phyloP scores from a whole-genome alignment of 768 basidiomycete species.

The Suillus placidus region DNA sequence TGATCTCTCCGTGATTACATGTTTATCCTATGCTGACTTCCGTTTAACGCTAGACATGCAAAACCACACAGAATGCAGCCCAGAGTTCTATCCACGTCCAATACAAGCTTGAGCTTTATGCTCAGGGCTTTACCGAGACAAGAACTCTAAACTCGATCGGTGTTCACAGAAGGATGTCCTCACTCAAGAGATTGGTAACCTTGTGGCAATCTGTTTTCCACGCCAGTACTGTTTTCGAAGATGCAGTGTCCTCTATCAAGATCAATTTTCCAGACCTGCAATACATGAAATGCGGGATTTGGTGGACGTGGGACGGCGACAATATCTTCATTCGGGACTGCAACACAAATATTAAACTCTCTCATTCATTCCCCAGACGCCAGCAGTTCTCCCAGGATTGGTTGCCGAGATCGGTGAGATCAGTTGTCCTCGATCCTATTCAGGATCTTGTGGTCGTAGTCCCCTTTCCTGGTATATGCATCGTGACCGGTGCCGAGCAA shows the following conservation, averaged over 20 bases:
- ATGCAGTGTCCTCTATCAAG: not conserved
- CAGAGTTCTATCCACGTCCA: not conserved
- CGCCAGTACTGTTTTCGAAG: not conserved
- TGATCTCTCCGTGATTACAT: not conserved
- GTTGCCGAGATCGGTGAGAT: too few relatives aligned
- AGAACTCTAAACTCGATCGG: not conserved
- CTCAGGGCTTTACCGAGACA: not conserved
- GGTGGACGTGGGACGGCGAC: not conserved
- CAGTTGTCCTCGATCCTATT: not conserved
- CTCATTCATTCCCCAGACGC: not conserved
- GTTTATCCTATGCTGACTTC: not conserved
- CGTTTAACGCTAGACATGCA: not conserved
- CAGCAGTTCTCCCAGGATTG: not conserved
- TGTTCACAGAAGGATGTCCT: not conserved
- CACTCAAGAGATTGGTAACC: not conserved
- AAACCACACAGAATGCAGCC: not conserved
- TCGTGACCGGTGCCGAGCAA: not conserved
- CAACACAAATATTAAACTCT: not conserved
- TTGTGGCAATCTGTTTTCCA: not conserved
- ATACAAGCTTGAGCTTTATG: constrained; percentile 4
- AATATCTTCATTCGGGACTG: not conserved
- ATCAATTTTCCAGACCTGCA: not conserved
- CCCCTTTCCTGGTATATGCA: not conserved
- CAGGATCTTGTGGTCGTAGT: not conserved
- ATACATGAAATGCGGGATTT: not conserved